Conservation (phyloP, 148 eudicot species). For the Euryodendron excelsum region DNA sequence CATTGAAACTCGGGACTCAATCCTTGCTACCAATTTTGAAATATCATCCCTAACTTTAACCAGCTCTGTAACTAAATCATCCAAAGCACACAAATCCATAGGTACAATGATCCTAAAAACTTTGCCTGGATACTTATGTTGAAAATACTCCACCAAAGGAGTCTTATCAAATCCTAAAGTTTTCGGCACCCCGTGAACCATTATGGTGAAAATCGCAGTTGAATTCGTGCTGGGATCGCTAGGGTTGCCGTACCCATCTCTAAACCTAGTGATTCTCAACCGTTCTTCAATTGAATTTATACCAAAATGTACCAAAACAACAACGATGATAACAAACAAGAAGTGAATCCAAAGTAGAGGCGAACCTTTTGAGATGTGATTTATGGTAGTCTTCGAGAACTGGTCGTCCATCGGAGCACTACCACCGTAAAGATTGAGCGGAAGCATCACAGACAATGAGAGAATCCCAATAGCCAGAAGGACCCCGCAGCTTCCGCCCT, state of each 20-base stretch:
- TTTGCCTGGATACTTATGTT: conserved; percentile 78
- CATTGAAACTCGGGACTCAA: conserved; percentile 45
- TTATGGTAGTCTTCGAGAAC: conserved; percentile 74
- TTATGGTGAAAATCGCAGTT: conserved; percentile 69
- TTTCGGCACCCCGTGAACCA: conserved; percentile 83
- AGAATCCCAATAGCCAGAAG: conserved; percentile 46
- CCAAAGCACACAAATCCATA: conserved; percentile 85
- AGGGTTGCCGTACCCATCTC: conserved; percentile 75
- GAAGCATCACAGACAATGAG: conserved; percentile 47
- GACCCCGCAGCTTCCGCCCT: conserved; percentile 69
- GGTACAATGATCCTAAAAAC: conserved; percentile 74
- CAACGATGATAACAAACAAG: conserved; percentile 48
- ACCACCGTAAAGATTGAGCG: conserved; percentile 67
- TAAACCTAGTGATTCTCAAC: conserved; percentile 69
- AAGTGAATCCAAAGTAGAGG: conserved; percentile 70
- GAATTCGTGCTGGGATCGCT: conserved; percentile 54
- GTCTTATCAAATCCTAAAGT: conserved; percentile 55
- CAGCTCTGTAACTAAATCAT: conserved; percentile 77
- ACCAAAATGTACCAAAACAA: conserved; percentile 61
- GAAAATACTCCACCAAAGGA: conserved; percentile 77
- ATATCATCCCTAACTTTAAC: conserved; percentile 77
- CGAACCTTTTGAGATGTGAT: conserved; percentile 64
- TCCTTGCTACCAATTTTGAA: conserved; percentile 57
- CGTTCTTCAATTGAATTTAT: conserved; percentile 53
- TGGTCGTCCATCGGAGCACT: conserved; percentile 58